Percentiles rank a stretch among this genome's conserved stretches.
These are phyloP conservation scores for Kurtzmaniella cleridarum DNA, from an alignment of 805 yeast genomes.

Conservation along the genomic window DNA sequence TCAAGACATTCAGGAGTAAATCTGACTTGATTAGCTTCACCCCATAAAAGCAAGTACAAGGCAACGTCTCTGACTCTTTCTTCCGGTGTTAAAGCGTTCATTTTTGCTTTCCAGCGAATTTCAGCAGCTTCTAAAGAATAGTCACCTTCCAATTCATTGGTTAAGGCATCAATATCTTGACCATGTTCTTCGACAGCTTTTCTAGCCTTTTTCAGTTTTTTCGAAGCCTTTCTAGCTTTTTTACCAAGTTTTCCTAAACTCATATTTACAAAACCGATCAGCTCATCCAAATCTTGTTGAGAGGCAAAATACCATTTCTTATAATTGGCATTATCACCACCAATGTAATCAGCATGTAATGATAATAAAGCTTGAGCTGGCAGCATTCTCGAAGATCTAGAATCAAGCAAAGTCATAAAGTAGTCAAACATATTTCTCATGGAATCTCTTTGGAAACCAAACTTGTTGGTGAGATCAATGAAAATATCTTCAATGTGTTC, in stretches of 20 bases:
- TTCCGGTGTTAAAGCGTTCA: conserved; percentile 67
- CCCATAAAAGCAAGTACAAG: conserved; percentile 74
- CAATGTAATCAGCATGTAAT: conserved; percentile 81
- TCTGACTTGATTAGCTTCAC: conserved; percentile 91
- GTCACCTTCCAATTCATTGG: conserved; percentile 74
- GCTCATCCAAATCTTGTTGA: conserved; percentile 80
- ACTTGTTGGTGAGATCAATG: conserved; percentile 75
- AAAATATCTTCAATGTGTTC: conserved; percentile 86
- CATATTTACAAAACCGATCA: conserved; percentile 80
- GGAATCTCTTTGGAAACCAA: conserved; percentile 89
- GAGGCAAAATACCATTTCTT: conserved; percentile 88
- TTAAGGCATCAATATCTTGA: conserved; percentile 55
- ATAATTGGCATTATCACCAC: conserved; percentile 82
- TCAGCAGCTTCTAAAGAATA: conserved; percentile 80
- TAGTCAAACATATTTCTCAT: conserved; percentile 90
- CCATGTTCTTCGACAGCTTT: conserved; percentile 63
- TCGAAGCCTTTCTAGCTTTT: conserved; percentile 76
- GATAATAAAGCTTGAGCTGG: conserved; percentile 82
- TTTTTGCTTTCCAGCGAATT: conserved; percentile 79
- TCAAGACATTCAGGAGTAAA: conserved; percentile 87
- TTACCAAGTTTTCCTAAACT: conserved; percentile 67
- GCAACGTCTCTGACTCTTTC: conserved; percentile 79
- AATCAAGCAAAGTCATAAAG: conserved; percentile 78
- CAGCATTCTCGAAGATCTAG: conserved; percentile 83
- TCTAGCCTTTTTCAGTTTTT: conserved; percentile 74